Conservation (phyloP, 495 filamentous ascomycete species). For the Xylaria telfairii region DNA sequence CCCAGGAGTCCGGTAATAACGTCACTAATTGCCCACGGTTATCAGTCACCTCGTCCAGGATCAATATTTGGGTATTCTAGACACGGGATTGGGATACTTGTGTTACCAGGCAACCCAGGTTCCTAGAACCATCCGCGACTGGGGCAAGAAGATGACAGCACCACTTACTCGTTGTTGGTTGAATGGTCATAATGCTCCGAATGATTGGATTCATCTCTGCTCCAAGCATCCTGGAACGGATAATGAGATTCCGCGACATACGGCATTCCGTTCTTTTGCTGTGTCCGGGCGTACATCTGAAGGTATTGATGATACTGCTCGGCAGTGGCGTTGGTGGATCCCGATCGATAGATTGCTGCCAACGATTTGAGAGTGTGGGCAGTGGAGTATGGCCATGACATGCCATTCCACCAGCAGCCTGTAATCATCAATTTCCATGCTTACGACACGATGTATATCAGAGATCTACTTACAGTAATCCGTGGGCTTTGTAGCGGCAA, state of each 20-base stretch:
- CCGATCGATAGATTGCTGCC: conserved; percentile 43
- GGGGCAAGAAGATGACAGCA: neutral
- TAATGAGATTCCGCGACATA: conserved; percentile 55
- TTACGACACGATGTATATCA: neutral
- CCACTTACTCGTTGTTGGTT: conserved; percentile 47
- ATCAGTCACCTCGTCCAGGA: neutral
- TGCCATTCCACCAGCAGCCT: conserved; percentile 54
- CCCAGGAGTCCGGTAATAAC: conserved; percentile 55
- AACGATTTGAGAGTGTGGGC: conserved; percentile 44
- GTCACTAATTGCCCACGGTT: conserved; percentile 30
- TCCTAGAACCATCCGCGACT: neutral
- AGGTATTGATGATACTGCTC: conserved; percentile 47
- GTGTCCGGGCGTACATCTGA: conserved; percentile 47
- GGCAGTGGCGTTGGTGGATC: conserved; percentile 39
- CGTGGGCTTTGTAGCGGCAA: conserved; percentile 42
- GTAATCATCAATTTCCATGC: neutral
- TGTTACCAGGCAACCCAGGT: neutral
- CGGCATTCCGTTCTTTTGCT: conserved; percentile 50
- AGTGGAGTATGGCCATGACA: conserved; percentile 55
- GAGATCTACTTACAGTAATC: conserved; percentile 41
- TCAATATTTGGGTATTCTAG: neutral
- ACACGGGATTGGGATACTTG: neutral
- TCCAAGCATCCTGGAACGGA: conserved; percentile 49
- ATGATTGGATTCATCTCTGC: conserved; percentile 47
- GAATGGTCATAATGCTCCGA: conserved; percentile 56